Evolutionary conservation across 176 grass and related monocot species (phyloP), one percentile per base, ranked within the genome.

Genomic region (Juncus inflexus): DNA sequence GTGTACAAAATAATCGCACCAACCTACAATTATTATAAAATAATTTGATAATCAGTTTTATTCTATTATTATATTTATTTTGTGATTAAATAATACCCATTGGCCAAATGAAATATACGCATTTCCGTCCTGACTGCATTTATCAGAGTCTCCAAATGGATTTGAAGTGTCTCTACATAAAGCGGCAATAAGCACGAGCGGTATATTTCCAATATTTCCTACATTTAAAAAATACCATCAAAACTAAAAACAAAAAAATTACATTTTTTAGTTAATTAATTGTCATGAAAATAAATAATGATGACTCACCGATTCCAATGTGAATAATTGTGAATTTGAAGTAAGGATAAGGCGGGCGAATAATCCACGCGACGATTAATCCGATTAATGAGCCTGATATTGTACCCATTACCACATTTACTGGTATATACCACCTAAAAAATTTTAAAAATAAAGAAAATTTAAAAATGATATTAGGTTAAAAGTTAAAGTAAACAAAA

Each of bases 201-300:
- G 95, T 84, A 99, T 84, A 83, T 99, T 99, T 81, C 95, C 95
- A 51, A 94, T 99, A 73, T 99, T 99, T 57, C 95, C 95, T 99
- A 72, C 56, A 60, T 70, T 47, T 40, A 60, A 84, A 52, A 77
- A 9, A 63, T 61, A 53, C 49, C 10, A 60, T 43, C 10, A 16
- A 52, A 67, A 15, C 63, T 35, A 42, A 61, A 82, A 3, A 15
- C 19, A 9, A 82, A 52, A 57, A 42, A 69, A 55, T 67, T 50
- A 42, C 10, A 39, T 12, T 36, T 58, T 37, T 52, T 40, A 14
- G 49, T 67, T 58, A 7, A 51, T 28, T 28, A 28, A 28, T 28
- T 28, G 19, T 28, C 1, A n/a, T 4, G 12, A 4, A 52, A 41
- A 50, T 37, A 13, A 61, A 80, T 70, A 57, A 74, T 50, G 62